Percentiles rank a stretch among this genome's conserved stretches.
phyloP scores from a whole-genome alignment of 805 yeast species.

The Spathaspora girioi region DNA sequence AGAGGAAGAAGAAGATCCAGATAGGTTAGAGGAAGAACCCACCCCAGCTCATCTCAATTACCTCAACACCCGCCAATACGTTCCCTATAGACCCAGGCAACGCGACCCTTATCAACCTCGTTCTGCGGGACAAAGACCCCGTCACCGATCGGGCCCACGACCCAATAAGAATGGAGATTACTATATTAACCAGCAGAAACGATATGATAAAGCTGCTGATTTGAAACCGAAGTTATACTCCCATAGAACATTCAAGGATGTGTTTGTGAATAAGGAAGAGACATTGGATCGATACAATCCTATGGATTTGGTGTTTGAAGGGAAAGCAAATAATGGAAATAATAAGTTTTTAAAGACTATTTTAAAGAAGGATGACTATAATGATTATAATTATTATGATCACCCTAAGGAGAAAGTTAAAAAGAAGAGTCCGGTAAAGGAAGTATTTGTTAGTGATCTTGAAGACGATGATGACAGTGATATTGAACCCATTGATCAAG shows the following conservation, averaged over 20 bases:
- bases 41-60: constrained; percentile 38
- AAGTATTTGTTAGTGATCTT: constrained; percentile 16
- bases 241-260: constrained; percentile 37
- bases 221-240: constrained; percentile 35
- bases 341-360: constrained; percentile 23
- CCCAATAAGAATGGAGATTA: constrained; percentile 20
- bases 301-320: constrained; percentile 36
- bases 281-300: constrained; percentile 31
- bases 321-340: constrained; percentile 15
- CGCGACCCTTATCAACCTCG: constrained; percentile 2
- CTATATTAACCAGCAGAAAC: constrained; percentile 34
- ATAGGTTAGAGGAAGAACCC: constrained; percentile 27
- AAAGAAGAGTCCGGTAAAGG: constrained; percentile 11
- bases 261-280: constrained; percentile 30
- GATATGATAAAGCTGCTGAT: constrained; percentile 27
- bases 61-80: constrained; percentile 12
- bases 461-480: constrained; percentile 15
- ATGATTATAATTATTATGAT: constrained; percentile 33
- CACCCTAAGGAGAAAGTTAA: constrained; percentile 7
- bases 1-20: constrained; percentile 5
- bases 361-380: constrained; percentile 28
- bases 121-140: neutral
- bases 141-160: neutral
- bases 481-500: constrained; percentile 9
- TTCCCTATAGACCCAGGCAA: constrained; percentile 5